These are phyloP conservation scores for Solidago caesia DNA, from an alignment of 129 eudicot genomes.

Conservation along the genomic window DNA sequence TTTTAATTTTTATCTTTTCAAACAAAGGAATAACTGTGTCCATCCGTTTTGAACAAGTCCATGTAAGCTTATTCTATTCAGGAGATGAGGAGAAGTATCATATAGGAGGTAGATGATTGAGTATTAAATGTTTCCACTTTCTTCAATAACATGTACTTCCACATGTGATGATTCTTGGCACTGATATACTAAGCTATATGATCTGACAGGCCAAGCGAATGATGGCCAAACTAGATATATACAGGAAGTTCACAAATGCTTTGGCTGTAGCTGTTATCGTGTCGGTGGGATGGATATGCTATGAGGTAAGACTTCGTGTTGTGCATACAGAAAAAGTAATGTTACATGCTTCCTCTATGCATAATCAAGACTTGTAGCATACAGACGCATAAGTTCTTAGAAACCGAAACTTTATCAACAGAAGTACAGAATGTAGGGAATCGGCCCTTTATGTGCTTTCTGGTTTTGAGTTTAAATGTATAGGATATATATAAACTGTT, in stretches of 20 bases:
- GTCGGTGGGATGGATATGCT: constrained; percentile 97
- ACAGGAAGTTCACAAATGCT: constrained; percentile 97
- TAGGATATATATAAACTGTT: no score
- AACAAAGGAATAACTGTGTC: constrained; percentile 10
- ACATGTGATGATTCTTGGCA: constrained; percentile 9
- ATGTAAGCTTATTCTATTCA: not conserved
- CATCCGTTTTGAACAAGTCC: not conserved
- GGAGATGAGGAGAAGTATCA: not conserved
- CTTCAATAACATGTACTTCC: constrained; percentile 4
- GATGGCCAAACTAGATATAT: constrained; percentile 88
- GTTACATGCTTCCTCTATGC: constrained; percentile 15
- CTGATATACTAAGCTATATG: constrained; percentile 16
- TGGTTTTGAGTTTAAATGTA: no score
- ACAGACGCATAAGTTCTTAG: not conserved
- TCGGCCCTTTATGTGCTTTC: no score
- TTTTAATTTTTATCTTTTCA: not conserved
- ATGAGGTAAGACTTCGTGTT: constrained; percentile 62
- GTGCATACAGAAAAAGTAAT: not conserved
- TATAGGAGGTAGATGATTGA: not conserved
- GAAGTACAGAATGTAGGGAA: no score
- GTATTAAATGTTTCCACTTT: not conserved
- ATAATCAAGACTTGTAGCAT: not conserved
- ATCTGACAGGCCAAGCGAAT: constrained; percentile 78
- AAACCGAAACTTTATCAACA: not conserved
- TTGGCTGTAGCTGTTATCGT: constrained; percentile 92